A percentile compares a stretch with the other conserved stretches of the same genome.
Evolutionary conservation across 2,329 filamentous ascomycete species (phyloP).

Genomic region (Aureobasidium mangrovei): DNA sequence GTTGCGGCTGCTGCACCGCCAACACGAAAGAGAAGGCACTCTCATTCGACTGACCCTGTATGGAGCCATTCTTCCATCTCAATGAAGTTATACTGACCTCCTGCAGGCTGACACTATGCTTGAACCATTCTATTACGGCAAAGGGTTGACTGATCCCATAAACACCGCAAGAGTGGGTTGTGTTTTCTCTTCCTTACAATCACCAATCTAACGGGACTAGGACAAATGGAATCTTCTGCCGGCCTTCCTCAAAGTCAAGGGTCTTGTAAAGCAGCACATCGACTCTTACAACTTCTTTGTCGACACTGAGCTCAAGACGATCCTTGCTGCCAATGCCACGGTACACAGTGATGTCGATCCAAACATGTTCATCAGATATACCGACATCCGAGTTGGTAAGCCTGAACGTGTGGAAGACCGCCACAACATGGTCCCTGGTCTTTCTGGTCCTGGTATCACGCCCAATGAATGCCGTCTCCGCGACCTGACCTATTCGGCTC

Average conservation of each 20-base stretch:
- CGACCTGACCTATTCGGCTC: slow-evolving; percentile 96
- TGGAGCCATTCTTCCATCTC: not conserved
- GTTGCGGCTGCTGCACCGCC: not conserved
- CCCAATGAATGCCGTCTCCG: slow-evolving; percentile 94
- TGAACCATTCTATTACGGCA: slow-evolving; percentile 62
- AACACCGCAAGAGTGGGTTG: slow-evolving; percentile 46
- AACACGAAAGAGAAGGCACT: slow-evolving; percentile 11
- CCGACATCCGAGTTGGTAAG: slow-evolving; percentile 73
- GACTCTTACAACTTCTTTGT: slow-evolving; percentile 99
- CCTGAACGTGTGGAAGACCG: slow-evolving; percentile 74
- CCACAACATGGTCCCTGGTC: slow-evolving; percentile 36
- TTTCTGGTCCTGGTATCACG: slow-evolving; percentile 47
- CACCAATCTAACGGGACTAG: slow-evolving; percentile 25
- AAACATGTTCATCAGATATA: slow-evolving; percentile 65
- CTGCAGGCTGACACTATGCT: slow-evolving; percentile 47
- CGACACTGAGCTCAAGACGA: slow-evolving; percentile 93
- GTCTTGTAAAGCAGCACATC: slow-evolving; percentile 92
- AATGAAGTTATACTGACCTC: not conserved
- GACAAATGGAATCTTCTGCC: slow-evolving; percentile 97
- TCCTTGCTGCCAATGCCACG: slow-evolving; percentile 80
- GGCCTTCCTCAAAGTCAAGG: slow-evolving; percentile 97
- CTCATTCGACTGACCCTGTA: slow-evolving; percentile 14
- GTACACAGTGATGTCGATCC: slow-evolving; percentile 89
- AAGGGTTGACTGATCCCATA: slow-evolving; percentile 59
- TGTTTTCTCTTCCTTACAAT: not conserved